Conservation (phyloP, 192 early-diverging fungal genomes). For the Rhizophagus prolifer region DNA sequence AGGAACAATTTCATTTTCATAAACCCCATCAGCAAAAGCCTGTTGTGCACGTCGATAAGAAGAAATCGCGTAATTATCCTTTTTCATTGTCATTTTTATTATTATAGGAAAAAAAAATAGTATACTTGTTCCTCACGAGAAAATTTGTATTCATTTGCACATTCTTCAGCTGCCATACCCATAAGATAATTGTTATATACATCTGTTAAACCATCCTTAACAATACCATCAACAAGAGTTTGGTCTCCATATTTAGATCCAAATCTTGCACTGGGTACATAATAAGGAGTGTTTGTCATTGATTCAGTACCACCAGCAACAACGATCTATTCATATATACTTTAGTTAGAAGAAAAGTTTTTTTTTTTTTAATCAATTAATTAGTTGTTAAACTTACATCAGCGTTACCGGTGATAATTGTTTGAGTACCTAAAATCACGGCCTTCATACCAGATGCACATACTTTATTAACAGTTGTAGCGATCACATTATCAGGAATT, state of each 20-base stretch:
- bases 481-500: conserved; percentile 58
- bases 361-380: too few relatives aligned
- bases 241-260: conserved; percentile 76
- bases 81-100: background rate
- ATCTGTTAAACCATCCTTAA: conserved; percentile 75
- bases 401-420: conserved; percentile 69
- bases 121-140: conserved; percentile 69
- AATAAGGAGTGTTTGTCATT: conserved; percentile 84
- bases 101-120: background rate
- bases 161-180: conserved; percentile 81
- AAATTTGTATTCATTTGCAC: conserved; percentile 75
- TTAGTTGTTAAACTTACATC: conserved; percentile 45
- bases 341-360: background rate
- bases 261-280: conserved; percentile 74
- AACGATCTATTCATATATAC: conserved; percentile 39
- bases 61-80: conserved; percentile 69
- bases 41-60: conserved; percentile 78
- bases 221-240: conserved; percentile 72
- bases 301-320: conserved; percentile 80
- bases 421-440: conserved; percentile 69
- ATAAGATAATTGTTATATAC: conserved; percentile 72
- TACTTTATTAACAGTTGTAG: conserved; percentile 83
- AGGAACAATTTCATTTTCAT: conserved; percentile 70
- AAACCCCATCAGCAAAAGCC: conserved; percentile 58
- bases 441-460: conserved; percentile 86